Evolutionary conservation across 169 alveolate species (phyloP), one percentile per base, ranked within the genome.

Genomic region (Plasmodium vivax): DNA sequence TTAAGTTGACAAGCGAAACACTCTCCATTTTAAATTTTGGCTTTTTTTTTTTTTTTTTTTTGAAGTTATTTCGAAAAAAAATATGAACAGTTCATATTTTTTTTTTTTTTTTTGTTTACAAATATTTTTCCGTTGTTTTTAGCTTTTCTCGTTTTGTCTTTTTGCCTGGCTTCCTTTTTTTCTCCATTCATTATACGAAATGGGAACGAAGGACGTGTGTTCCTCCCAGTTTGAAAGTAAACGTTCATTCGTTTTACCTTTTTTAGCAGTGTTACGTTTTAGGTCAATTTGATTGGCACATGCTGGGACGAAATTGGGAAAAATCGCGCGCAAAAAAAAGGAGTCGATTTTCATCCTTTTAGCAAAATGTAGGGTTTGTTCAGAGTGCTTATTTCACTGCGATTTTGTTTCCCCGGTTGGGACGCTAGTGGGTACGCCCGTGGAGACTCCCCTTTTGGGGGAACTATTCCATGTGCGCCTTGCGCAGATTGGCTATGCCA

Each of bases 1-100:
- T 34, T 41, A 45, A 32, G 2, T 71, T 83, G 71, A 8, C 43
- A 10, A 27, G 30, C 10, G 43, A 74, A 74, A 45, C 62, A 14
- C 14, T 85, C 81, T 74, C 32, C 43, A 84, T 6, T 34, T 71
- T 38, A 84, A 68, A 9, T 83, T 51, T 84, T 84, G 83, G 56
- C 74, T 43, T 14, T 82, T 82, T 82, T 83, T 38, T 72, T 68
- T 71, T 71, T 84, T 41, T 72, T 83, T 83, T 71, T 32, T 56
- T 71, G 51, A 84, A 84, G 73, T 45, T 81, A 27, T 82, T 32
- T 82, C 58, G 71, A 58, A 82, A 82, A 47, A 82, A 54, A 23
- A 32, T 58, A 82, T 82, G 75, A 82, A 82, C 79, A 4, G 85
- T 80, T 41, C 85, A 30, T 54, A 41, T 54, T 82, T 27, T 56